phyloP scores from a whole-genome alignment of 2,329 filamentous ascomycete genomes.

The Exserohilum rostratum region DNA sequence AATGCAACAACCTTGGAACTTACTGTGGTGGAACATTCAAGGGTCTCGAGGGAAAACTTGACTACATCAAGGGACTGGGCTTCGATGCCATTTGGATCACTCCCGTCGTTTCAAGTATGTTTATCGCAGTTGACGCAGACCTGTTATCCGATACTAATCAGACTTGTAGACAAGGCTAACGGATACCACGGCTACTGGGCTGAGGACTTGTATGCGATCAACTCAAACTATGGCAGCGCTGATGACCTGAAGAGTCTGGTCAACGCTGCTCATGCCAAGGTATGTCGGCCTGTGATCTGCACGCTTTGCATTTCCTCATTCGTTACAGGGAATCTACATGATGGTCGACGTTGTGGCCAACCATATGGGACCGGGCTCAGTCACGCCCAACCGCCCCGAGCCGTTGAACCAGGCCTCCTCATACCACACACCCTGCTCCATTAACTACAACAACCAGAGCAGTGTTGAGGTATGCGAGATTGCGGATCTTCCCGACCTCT shows the following conservation, averaged over 20 bases:
- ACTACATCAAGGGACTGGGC: constrained; percentile 59
- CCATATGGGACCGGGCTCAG: constrained; percentile 47
- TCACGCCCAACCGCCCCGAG: constrained; percentile 34
- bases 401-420: constrained; percentile 36
- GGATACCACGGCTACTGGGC: constrained; percentile 61
- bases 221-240: constrained; percentile 57
- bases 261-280: constrained; percentile 53
- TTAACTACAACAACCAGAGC: constrained; percentile 42
- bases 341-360: constrained; percentile 62
- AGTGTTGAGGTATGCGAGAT: constrained; percentile 41
- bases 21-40: constrained; percentile 61
- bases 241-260: constrained; percentile 56
- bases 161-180: constrained; percentile 44
- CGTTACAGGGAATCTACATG: constrained; percentile 49
- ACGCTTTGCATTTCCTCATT: constrained; percentile 3
- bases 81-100: constrained; percentile 60
- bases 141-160: not conserved
- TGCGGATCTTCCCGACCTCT: constrained; percentile 37
- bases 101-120: constrained; percentile 41
- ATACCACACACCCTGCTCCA: constrained; percentile 36
- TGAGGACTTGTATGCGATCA: constrained; percentile 55
- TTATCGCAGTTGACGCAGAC: not conserved
- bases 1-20: constrained; percentile 39
- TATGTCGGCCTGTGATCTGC: constrained; percentile 37
- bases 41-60: constrained; percentile 55